phyloP scores from a whole-genome alignment of 1,139 yeast species.

The Lodderomyces beijingensis region DNA sequence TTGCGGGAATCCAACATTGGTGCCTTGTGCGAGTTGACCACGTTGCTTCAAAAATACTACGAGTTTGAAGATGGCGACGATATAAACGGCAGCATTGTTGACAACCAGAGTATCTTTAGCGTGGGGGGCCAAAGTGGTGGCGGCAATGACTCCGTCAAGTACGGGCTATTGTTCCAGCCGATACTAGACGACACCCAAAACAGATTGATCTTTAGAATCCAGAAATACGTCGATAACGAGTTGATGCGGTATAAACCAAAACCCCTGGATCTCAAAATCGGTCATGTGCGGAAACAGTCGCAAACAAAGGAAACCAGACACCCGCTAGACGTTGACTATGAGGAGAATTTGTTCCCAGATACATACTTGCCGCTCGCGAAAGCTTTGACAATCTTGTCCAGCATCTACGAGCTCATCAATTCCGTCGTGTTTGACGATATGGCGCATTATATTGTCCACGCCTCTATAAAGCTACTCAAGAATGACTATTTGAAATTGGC shows the following conservation, averaged over 20 bases:
- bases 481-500: slow-evolving; percentile 45
- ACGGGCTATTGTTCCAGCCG: slow-evolving; percentile 63
- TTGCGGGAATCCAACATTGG: slow-evolving; percentile 66
- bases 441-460: slow-evolving; percentile 83
- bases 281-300: slow-evolving; percentile 35
- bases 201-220: slow-evolving; percentile 73
- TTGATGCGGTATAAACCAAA: slow-evolving; percentile 65
- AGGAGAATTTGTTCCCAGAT: slow-evolving; percentile 41
- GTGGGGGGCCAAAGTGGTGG: not conserved
- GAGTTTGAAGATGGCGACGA: slow-evolving; percentile 45
- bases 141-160: slow-evolving; percentile 27
- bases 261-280: slow-evolving; percentile 60
- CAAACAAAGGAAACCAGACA: slow-evolving; percentile 9
- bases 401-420: slow-evolving; percentile 74
- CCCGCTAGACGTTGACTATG: slow-evolving; percentile 30
- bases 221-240: slow-evolving; percentile 63
- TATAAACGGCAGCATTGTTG: slow-evolving; percentile 17
- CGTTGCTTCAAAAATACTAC: slow-evolving; percentile 63
- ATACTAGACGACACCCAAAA: slow-evolving; percentile 74
- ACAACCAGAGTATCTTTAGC: slow-evolving; percentile 7
- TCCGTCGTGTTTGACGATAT: slow-evolving; percentile 80
- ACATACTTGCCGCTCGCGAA: slow-evolving; percentile 74
- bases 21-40: slow-evolving; percentile 69
- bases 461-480: slow-evolving; percentile 58
- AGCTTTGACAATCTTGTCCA: slow-evolving; percentile 68